phyloP scores from a whole-genome alignment of 2,329 filamentous ascomycete species.

The Botrytis tulipae region DNA sequence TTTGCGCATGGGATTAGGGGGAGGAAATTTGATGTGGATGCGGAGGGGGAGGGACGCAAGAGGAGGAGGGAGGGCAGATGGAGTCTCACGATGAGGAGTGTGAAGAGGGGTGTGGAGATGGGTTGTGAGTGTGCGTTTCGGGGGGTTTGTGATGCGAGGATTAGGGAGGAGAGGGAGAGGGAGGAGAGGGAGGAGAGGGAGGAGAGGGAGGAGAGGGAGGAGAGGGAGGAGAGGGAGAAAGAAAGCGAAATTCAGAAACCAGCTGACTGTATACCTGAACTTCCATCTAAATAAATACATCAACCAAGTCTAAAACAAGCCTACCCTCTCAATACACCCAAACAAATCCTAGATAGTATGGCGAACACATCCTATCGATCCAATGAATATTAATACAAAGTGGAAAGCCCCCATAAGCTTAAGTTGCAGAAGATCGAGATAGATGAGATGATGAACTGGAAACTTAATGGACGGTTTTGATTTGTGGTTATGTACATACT shows the following conservation, averaged over 20 bases:
- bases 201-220: slow-evolving; percentile 16
- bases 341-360: no score
- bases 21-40: slow-evolving; percentile 21
- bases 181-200: background rate
- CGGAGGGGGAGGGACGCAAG: background rate
- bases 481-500: no score
- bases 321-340: background rate
- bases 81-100: slow-evolving; percentile 24
- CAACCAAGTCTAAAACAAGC: background rate
- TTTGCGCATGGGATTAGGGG: slow-evolving; percentile 22
- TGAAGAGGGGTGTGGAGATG: slow-evolving; percentile 11
- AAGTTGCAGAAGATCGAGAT: no score
- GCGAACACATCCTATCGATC: rapidly evolving
- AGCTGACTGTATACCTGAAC: background rate
- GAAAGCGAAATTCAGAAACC: background rate
- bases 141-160: slow-evolving; percentile 24
- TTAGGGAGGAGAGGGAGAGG: slow-evolving; percentile 18
- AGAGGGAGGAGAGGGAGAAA: background rate
- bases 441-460: no score
- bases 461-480: no score
- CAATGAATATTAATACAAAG: background rate
- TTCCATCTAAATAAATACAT: background rate
- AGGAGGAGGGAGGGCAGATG: slow-evolving; percentile 20
- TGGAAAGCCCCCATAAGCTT: no score
- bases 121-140: slow-evolving; percentile 21